These are phyloP conservation scores for Anaeromyces robustus DNA, from an alignment of 192 early-diverging fungal genomes.

Conservation along the genomic window DNA sequence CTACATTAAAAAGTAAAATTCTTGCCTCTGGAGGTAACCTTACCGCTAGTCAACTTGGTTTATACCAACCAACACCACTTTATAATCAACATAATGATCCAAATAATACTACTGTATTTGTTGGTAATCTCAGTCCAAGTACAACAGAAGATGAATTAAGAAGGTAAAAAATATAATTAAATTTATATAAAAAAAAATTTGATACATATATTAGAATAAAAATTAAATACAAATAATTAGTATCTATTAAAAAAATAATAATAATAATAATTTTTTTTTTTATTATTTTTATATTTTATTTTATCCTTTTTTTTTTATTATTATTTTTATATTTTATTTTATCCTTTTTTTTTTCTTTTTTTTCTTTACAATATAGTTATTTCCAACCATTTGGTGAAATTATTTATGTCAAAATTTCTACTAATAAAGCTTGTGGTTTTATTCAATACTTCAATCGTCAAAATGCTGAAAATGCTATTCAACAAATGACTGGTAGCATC, in stretches of 20 bases:
- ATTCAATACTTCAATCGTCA: constrained; percentile 72
- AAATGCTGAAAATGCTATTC: constrained; percentile 78
- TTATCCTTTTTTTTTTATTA: background rate
- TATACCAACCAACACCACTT: constrained; percentile 8
- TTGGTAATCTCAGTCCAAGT: constrained; percentile 72
- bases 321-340: background rate
- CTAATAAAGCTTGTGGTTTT: constrained; percentile 90
- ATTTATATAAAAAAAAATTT: no score
- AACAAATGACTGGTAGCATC: constrained; percentile 72
- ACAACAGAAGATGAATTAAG: constrained; percentile 78
- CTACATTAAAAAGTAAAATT: constrained; percentile 10
- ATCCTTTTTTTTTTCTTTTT: background rate
- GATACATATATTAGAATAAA: no score
- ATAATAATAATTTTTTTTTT: background rate
- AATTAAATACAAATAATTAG: no score
- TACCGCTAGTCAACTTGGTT: constrained; percentile 4
- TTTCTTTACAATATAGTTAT: constrained; percentile 17
- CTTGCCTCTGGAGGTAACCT: constrained; percentile 4
- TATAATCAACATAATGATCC: constrained; percentile 43
- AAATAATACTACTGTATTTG: constrained; percentile 92
- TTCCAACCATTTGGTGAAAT: constrained; percentile 87
- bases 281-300: background rate
- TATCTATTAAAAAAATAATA: no score
- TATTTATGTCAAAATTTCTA: constrained; percentile 83
- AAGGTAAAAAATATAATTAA: constrained; percentile 10